phyloP scores from a whole-genome alignment of 441 rosid species.

The Omphalea diandra region DNA sequence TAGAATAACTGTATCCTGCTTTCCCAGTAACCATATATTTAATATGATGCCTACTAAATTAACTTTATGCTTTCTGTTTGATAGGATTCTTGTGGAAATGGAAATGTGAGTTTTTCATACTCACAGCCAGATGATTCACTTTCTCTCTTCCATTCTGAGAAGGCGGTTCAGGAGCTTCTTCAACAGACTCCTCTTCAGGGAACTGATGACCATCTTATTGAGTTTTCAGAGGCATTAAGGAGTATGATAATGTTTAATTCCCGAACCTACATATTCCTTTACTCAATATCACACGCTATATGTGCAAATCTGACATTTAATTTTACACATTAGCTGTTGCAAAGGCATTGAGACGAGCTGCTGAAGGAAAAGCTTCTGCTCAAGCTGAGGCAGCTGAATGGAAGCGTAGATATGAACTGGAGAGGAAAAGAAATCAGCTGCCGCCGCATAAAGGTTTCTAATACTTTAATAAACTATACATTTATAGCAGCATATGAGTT shows the following conservation, averaged over 20 bases:
- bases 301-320: slow-evolving; percentile 1
- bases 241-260: slow-evolving; percentile 45
- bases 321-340: slow-evolving; percentile 72
- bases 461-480: slow-evolving; percentile 8
- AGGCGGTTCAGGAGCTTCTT: slow-evolving; percentile 85
- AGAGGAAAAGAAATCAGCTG: slow-evolving; percentile 55
- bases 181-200: slow-evolving; percentile 75
- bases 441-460: slow-evolving; percentile 64
- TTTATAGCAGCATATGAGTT: slow-evolving; percentile 12
- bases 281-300: slow-evolving; percentile 1
- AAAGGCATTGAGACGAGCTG: slow-evolving; percentile 86
- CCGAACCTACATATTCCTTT: slow-evolving; percentile 10
- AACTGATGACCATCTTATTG: slow-evolving; percentile 84
- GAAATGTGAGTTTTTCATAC: slow-evolving; percentile 43
- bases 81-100: slow-evolving; percentile 55
- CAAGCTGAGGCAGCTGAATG: slow-evolving; percentile 99
- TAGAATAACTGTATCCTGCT: no score
- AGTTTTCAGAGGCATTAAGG: slow-evolving; percentile 94
- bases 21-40: neutral
- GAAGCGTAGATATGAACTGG: slow-evolving; percentile 91
- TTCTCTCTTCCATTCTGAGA: slow-evolving; percentile 64
- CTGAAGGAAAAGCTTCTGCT: slow-evolving; percentile 96
- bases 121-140: slow-evolving; percentile 49
- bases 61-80: slow-evolving; percentile 16
- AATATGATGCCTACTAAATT: neutral